Evolutionary conservation across 331 rosid genomes (phyloP).

Genomic region (Pyracantha coccinea): DNA sequence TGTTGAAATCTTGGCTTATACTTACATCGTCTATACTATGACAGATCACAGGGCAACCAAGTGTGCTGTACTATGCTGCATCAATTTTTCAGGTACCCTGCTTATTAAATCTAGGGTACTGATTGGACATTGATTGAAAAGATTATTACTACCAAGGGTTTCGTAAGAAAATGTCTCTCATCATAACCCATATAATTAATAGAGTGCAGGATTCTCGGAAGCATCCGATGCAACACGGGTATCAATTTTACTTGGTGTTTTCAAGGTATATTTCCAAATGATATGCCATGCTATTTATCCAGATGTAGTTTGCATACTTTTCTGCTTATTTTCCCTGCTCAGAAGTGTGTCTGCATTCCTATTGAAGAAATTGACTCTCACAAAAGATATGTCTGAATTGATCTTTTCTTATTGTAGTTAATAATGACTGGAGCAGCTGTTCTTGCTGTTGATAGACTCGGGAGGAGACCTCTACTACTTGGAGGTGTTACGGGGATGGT

Average conservation of each 20-base stretch:
- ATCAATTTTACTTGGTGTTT: constrained; percentile 74
- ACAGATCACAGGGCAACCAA: constrained; percentile 99
- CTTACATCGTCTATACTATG: constrained; percentile 11
- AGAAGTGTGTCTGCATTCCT: neutral
- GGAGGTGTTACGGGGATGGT: constrained; percentile 95
- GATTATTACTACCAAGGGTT: neutral
- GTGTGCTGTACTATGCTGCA: constrained; percentile 95
- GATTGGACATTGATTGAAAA: constrained; percentile 4
- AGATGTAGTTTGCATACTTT: neutral
- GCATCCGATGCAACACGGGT: constrained; percentile 96
- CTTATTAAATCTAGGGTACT: constrained; percentile 16
- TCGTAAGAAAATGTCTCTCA: constrained; percentile 1
- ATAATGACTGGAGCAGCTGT: constrained; percentile 91
- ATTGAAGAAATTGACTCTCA: neutral
- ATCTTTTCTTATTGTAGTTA: constrained; percentile 43
- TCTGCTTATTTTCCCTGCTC: neutral
- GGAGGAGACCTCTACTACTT: constrained; percentile 92
- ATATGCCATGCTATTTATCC: neutral
- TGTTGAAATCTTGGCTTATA: constrained; percentile 22
- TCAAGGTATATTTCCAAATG: constrained; percentile 51
- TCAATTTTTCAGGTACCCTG: constrained; percentile 77
- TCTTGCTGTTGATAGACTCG: constrained; percentile 67
- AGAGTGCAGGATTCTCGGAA: constrained; percentile 94
- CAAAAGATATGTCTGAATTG: neutral
- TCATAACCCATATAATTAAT: constrained; percentile 17